These are phyloP conservation scores for peach (Prunus persica) DNA, from an alignment of 306 rosid species.

Conservation along the genomic window Prunus_persica_NCBIv2 NC_034012.1:441001-441500, in stretches of 20 bases:
- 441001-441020: slow-evolving; percentile 32
- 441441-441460: not conserved
- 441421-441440: not conserved
- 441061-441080: slow-evolving; percentile 6
- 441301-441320: slow-evolving; percentile 53
- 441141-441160: slow-evolving; percentile 22
- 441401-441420: not conserved
- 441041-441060: slow-evolving; percentile 31
- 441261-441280: slow-evolving; percentile 11
- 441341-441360: not conserved
- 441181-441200: slow-evolving; percentile 22
- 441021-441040: accelerated
- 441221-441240: slow-evolving; percentile 34
- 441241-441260: slow-evolving; percentile 53
- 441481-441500: not conserved
- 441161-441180: slow-evolving; percentile 80
- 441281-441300: slow-evolving; percentile 18
- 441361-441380: not conserved
- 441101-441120: slow-evolving; percentile 48
- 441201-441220: accelerated
- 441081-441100: slow-evolving; percentile 26
- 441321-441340: not conserved
- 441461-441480: not conserved
- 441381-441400: not conserved
- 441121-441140: slow-evolving; percentile 44